phyloP scores from a whole-genome alignment of 1,139 yeast genomes.

The Hemisphaericaspora lyxosophila region DNA sequence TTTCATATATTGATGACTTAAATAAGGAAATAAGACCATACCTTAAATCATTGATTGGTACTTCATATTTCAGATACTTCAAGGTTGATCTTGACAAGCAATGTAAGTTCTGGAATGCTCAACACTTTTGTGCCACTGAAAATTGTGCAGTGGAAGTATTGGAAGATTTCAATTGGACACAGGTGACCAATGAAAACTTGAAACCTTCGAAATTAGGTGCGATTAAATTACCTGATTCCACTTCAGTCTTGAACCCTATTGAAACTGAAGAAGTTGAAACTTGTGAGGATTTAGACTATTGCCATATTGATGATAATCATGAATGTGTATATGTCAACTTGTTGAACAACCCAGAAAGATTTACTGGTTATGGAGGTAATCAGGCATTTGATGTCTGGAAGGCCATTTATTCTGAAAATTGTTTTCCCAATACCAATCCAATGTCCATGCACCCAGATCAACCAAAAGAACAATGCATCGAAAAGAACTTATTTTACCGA shows the following conservation, averaged over 20 bases:
- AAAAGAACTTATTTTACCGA: slow-evolving; percentile 85
- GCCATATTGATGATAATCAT: slow-evolving; percentile 61
- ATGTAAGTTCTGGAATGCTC: slow-evolving; percentile 87
- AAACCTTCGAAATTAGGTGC: slow-evolving; percentile 72
- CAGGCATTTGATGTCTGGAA: slow-evolving; percentile 93
- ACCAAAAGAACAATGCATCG: slow-evolving; percentile 62
- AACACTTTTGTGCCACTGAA: slow-evolving; percentile 85
- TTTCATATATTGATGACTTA: slow-evolving; percentile 42
- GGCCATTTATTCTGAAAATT: slow-evolving; percentile 87
- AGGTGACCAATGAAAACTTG: slow-evolving; percentile 64
- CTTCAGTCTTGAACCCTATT: slow-evolving; percentile 18
- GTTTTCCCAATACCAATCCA: slow-evolving; percentile 61
- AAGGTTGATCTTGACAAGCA: slow-evolving; percentile 81
- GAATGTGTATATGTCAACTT: slow-evolving; percentile 81
- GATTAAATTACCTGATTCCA: slow-evolving; percentile 24
- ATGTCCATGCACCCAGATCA: slow-evolving; percentile 33
- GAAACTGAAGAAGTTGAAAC: slow-evolving; percentile 21
- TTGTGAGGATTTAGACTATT: slow-evolving; percentile 50
- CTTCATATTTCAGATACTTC: slow-evolving; percentile 81
- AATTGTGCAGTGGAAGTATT: slow-evolving; percentile 89
- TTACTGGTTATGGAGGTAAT: slow-evolving; percentile 93
- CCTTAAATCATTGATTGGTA: slow-evolving; percentile 56
- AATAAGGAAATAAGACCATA: slow-evolving; percentile 45
- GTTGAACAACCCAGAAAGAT: slow-evolving; percentile 88
- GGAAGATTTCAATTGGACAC: slow-evolving; percentile 57